Evolutionary conservation across 345 rosid species (phyloP).

Genomic region (Arabidopsis suecica): DNA sequence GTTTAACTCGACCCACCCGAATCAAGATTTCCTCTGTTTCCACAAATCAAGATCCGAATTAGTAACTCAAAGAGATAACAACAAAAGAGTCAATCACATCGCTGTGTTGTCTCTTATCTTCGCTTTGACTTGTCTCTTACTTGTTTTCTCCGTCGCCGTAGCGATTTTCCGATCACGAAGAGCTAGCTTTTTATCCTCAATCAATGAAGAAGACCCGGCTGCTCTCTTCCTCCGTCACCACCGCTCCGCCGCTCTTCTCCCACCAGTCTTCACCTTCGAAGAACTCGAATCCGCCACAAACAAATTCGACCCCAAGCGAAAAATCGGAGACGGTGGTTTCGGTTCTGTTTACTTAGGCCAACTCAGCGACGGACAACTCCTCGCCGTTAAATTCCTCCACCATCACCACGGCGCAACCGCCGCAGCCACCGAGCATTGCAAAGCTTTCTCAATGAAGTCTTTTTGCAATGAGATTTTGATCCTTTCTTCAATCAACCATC

Average conservation of each 20-base stretch:
- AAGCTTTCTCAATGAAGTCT: slow-evolving; percentile 68
- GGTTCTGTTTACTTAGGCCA: slow-evolving; percentile 86
- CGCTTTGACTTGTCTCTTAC: slow-evolving; percentile 58
- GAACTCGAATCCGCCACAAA: slow-evolving; percentile 84
- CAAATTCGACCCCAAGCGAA: slow-evolving; percentile 74
- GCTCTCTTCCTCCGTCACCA: slow-evolving; percentile 76
- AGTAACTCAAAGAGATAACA: slow-evolving; percentile 34
- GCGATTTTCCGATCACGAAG: slow-evolving; percentile 62
- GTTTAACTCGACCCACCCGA: slow-evolving; percentile 68
- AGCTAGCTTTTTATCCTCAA: slow-evolving; percentile 45
- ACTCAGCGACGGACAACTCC: slow-evolving; percentile 69
- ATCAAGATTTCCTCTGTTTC: slow-evolving; percentile 60
- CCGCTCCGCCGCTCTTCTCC: slow-evolving; percentile 74
- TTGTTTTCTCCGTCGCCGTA: slow-evolving; percentile 52
- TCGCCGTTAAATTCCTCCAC: slow-evolving; percentile 91
- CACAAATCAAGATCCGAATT: slow-evolving; percentile 46
- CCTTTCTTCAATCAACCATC: slow-evolving; percentile 79
- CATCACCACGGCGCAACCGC: slow-evolving; percentile 55
- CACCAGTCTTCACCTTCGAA: slow-evolving; percentile 90
- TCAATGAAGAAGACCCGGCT: slow-evolving; percentile 76
- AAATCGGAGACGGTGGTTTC: slow-evolving; percentile 93
- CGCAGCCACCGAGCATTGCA: slow-evolving; percentile 48
- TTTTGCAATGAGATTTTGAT: slow-evolving; percentile 94
- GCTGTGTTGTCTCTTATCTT: slow-evolving; percentile 60
- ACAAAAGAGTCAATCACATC: slow-evolving; percentile 46